These are phyloP conservation scores for Lentinus tigrinus DNA, from an alignment of 768 basidiomycete genomes.

Conservation along the genomic window DNA sequence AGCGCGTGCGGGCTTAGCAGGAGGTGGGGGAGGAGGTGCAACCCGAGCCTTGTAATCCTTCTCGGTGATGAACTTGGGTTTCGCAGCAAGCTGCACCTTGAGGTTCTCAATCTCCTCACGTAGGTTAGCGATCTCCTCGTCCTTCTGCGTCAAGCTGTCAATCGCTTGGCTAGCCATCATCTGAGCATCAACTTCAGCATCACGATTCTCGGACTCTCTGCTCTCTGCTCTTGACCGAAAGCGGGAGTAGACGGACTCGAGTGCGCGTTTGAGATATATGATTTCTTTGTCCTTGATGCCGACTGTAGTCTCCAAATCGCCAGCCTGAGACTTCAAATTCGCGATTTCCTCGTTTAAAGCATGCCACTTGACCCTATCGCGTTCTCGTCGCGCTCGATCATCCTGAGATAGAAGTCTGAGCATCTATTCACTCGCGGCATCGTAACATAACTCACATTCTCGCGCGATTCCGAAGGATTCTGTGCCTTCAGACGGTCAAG, in stretches of 20 bases:
- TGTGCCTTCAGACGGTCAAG: constrained; percentile 61
- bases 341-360: constrained; percentile 72
- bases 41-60: constrained; percentile 70
- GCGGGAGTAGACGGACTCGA: constrained; percentile 85
- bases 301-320: constrained; percentile 49
- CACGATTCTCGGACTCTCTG: constrained; percentile 37
- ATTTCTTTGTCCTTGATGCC: constrained; percentile 70
- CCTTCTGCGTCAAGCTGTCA: constrained; percentile 65
- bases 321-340: constrained; percentile 66
- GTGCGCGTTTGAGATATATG: constrained; percentile 74
- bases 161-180: constrained; percentile 70
- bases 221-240: constrained; percentile 59
- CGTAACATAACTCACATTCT: constrained; percentile 44
- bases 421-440: not conserved
- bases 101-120: constrained; percentile 48
- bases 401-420: constrained; percentile 43
- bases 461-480: constrained; percentile 54
- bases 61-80: constrained; percentile 54
- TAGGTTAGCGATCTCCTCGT: constrained; percentile 59
- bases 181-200: constrained; percentile 60
- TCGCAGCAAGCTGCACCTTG: constrained; percentile 49
- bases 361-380: constrained; percentile 73
- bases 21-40: constrained; percentile 63
- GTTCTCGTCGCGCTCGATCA: constrained; percentile 71
- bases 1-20: constrained; percentile 35